Percentiles rank a stretch among this genome's conserved stretches.
These are phyloP conservation scores for Exobasidium rhododendri DNA, from an alignment of 1,284 basidiomycete genomes.

Conservation along the genomic window DNA sequence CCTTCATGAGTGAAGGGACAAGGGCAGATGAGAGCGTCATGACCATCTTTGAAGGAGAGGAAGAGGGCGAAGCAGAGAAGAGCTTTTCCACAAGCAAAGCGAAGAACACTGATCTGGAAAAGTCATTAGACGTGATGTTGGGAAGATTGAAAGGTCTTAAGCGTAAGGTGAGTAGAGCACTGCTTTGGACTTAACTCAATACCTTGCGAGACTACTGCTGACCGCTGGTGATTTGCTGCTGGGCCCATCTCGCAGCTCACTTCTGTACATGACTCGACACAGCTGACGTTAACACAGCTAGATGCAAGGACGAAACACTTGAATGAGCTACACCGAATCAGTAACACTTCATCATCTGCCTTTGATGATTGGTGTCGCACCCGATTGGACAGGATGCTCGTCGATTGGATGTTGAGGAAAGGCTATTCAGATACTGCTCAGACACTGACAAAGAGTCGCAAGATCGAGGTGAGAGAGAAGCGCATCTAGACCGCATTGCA, in stretches of 20 bases:
- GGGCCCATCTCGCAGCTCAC: constrained; percentile 9
- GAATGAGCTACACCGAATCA: constrained; percentile 25
- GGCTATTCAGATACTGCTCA: constrained; percentile 55
- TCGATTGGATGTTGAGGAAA: constrained; percentile 81
- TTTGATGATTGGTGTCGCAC: constrained; percentile 66
- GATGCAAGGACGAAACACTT: constrained; percentile 34
- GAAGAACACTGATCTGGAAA: constrained; percentile 31
- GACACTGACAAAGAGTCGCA: constrained; percentile 22
- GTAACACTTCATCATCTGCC: constrained; percentile 15
- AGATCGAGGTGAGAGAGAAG: constrained; percentile 24
- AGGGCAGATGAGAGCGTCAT: constrained; percentile 2
- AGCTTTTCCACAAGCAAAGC: background rate
- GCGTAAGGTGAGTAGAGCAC: constrained; percentile 64
- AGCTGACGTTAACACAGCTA: constrained; percentile 23
- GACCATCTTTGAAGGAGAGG: background rate
- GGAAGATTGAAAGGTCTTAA: constrained; percentile 71
- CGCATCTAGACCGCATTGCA: background rate
- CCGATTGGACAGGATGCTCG: constrained; percentile 81
- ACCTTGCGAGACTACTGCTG: constrained; percentile 21
- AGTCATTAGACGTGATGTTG: constrained; percentile 71
- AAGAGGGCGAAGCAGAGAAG: background rate
- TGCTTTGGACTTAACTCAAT: constrained; percentile 17
- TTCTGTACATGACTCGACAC: constrained; percentile 7
- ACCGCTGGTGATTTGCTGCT: constrained; percentile 18
- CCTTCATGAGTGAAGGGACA: background rate